A percentile compares a stretch with the other conserved stretches of the same genome.
These are phyloP conservation scores for Colletotrichum liriopes DNA, from an alignment of 2,329 filamentous ascomycete genomes.

Conservation along the genomic window DNA sequence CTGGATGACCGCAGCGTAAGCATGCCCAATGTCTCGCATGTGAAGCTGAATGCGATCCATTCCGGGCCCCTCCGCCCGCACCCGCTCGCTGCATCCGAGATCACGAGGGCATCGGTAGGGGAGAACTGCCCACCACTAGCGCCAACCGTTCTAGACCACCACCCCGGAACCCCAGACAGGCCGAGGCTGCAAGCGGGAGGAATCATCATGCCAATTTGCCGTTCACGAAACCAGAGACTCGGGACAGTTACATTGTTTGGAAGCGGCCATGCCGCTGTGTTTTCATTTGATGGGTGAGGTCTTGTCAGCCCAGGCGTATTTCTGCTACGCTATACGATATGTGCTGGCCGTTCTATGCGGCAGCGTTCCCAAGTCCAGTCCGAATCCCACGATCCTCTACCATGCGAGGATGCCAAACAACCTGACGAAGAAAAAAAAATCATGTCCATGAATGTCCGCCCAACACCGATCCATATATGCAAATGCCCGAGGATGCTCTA, in stretches of 20 bases:
- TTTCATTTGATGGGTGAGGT: conserved; percentile 16
- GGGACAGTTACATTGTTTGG: conserved; percentile 16
- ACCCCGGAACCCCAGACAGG: not conserved
- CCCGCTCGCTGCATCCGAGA: conserved; percentile 32
- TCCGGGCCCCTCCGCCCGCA: conserved; percentile 1
- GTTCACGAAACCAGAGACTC: conserved; percentile 21
- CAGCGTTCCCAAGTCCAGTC: conserved; percentile 6
- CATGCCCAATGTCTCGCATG: conserved; percentile 40
- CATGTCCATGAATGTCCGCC: conserved; percentile 38
- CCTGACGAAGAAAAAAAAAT: conserved; percentile 11
- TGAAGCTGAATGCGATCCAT: conserved; percentile 38
- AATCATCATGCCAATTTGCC: not conserved
- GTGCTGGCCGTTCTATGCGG: conserved; percentile 20
- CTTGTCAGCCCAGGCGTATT: conserved; percentile 17
- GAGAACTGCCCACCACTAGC: not conserved
- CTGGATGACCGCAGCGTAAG: not conserved
- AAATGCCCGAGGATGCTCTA: conserved; percentile 42
- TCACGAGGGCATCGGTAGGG: conserved; percentile 29
- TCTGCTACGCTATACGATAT: conserved; percentile 26
- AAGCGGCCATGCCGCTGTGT: conserved; percentile 14
- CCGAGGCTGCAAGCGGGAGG: conserved; percentile 28
- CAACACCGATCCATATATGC: conserved; percentile 41
- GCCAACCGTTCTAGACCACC: conserved; percentile 35
- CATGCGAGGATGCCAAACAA: conserved; percentile 20
- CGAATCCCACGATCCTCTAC: conserved; percentile 24